phyloP scores from a whole-genome alignment of 495 filamentous ascomycete species.

The Penicillium crystallinum region DNA sequence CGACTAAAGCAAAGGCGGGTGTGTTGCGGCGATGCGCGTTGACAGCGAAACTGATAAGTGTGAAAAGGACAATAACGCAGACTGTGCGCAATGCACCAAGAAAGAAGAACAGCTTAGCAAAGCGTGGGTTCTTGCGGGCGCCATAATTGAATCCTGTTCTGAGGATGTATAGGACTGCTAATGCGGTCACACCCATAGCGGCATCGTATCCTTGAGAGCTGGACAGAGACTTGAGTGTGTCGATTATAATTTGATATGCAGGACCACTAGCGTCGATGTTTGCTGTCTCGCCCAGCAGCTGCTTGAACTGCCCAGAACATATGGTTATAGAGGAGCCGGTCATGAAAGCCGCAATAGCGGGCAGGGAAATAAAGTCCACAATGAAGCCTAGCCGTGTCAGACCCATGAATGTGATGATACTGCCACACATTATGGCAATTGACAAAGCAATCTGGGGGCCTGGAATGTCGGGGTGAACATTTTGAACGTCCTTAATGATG shows the following conservation, averaged over 20 bases:
- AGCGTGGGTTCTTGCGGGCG: conserved; percentile 59
- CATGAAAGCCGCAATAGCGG: conserved; percentile 91
- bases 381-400: conserved; percentile 78
- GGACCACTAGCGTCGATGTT: conserved; percentile 62
- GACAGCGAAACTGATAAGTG: conserved; percentile 76
- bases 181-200: conserved; percentile 83
- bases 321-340: conserved; percentile 91
- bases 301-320: conserved; percentile 72
- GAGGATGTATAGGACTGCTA: conserved; percentile 76
- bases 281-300: conserved; percentile 72
- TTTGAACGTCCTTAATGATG: conserved; percentile 56
- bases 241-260: conserved; percentile 78
- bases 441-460: conserved; percentile 64
- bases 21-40: conserved; percentile 51
- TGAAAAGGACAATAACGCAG: conserved; percentile 86
- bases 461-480: conserved; percentile 51
- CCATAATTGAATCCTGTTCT: conserved; percentile 55
- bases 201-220: conserved; percentile 62
- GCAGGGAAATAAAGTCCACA: conserved; percentile 86
- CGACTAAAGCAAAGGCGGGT: conserved; percentile 61
- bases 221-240: conserved; percentile 70
- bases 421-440: conserved; percentile 70
- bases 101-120: conserved; percentile 76
- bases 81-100: conserved; percentile 77
- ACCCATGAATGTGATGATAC: conserved; percentile 73